Evolutionary conservation across 2,329 filamentous ascomycete genomes (phyloP).

Genomic region (Stenocarpella maydis): DNA sequence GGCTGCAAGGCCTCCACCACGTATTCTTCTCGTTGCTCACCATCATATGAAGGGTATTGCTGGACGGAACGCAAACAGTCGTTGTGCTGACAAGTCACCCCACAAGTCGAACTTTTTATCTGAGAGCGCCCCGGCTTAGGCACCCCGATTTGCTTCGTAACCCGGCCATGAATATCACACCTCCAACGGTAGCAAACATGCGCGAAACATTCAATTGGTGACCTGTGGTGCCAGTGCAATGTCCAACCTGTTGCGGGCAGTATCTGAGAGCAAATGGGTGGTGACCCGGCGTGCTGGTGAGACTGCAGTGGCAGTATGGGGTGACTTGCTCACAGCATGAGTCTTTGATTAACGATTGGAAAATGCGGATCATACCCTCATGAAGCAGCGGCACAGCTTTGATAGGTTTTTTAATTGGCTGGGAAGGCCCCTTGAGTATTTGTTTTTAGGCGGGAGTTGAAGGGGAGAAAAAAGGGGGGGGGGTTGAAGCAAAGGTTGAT

Average conservation of each 20-base stretch:
- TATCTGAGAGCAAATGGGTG: background rate
- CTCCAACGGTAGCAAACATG: background rate
- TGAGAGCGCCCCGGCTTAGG: no score
- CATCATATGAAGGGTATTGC: background rate
- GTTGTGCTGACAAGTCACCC: background rate
- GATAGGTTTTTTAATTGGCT: background rate
- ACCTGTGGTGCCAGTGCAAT: background rate
- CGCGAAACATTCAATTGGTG: background rate
- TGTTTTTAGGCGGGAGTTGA: background rate
- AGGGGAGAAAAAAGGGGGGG: background rate
- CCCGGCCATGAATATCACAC: background rate
- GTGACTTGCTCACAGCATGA: background rate
- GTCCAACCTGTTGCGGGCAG: background rate
- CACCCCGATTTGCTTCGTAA: background rate
- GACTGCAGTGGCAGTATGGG: background rate
- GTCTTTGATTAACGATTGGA: background rate
- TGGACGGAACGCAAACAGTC: background rate
- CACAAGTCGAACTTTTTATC: background rate
- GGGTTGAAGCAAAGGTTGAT: background rate
- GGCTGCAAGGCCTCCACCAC: background rate
- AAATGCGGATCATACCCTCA: background rate
- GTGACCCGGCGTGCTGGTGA: background rate
- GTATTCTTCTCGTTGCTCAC: background rate
- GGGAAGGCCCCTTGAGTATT: background rate
- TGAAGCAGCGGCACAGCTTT: background rate